Conservation (phyloP, 2,329 filamentous ascomycete species). For the Mycosphaerella arachidis region DNA sequence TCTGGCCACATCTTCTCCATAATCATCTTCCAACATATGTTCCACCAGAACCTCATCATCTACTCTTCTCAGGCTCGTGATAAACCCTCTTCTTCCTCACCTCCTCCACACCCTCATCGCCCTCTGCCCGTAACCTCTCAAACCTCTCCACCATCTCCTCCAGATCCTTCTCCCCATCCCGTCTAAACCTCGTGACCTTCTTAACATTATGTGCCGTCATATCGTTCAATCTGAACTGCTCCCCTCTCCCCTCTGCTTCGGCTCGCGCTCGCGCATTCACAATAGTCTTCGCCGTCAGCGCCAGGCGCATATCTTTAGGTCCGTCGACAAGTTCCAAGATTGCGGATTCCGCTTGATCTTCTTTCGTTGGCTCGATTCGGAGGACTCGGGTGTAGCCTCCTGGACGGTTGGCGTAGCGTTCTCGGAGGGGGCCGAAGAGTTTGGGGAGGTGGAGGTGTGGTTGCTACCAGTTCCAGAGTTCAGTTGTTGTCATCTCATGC, state of each 20-base stretch:
- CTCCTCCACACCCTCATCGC: conserved; percentile 32
- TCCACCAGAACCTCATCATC: too few species aligned
- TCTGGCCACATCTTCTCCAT: too few species aligned
- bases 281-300: conserved; percentile 82
- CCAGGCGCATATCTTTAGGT: conserved; percentile 88
- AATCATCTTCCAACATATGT: too few species aligned
- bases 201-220: conserved; percentile 72
- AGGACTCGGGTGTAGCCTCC: conserved; percentile 95
- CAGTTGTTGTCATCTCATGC: neutral
- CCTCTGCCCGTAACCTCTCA: conserved; percentile 31
- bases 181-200: conserved; percentile 76
- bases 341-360: conserved; percentile 82
- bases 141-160: conserved; percentile 54
- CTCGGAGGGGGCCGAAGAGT: conserved; percentile 76
- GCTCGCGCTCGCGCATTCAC: conserved; percentile 46
- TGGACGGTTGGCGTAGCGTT: conserved; percentile 72
- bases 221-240: conserved; percentile 57
- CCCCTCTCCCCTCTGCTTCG: conserved; percentile 40
- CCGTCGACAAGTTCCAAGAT: conserved; percentile 95
- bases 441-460: conserved; percentile 58
- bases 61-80: conserved; percentile 24
- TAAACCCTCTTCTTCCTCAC: conserved; percentile 35
- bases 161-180: conserved; percentile 62
- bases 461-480: neutral
- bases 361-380: conserved; percentile 81